Conservation (phyloP, 306 rosid genomes). For the Quercus wislizeni region DNA sequence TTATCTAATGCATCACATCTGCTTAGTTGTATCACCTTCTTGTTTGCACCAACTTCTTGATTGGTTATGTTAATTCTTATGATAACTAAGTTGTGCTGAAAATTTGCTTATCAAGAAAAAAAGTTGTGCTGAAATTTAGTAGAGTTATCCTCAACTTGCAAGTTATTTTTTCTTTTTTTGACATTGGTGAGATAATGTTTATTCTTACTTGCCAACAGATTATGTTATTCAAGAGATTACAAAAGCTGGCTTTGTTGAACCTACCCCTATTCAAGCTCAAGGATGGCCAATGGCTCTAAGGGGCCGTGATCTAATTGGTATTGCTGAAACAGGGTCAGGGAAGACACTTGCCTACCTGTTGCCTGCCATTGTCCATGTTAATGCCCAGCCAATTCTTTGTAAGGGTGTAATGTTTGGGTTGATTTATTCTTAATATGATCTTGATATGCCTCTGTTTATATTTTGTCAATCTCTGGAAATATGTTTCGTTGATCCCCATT, state of each 20-base stretch:
- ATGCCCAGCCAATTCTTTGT: slow-evolving; percentile 95
- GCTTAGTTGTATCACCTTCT: neutral
- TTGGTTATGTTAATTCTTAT: neutral
- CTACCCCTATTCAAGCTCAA: slow-evolving; percentile 98
- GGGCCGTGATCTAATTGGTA: slow-evolving; percentile 96
- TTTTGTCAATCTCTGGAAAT: neutral
- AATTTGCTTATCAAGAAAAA: neutral
- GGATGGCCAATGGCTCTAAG: slow-evolving; percentile 99
- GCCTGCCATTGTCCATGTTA: slow-evolving; percentile 97
- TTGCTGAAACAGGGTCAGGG: slow-evolving; percentile 99
- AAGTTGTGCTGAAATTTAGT: neutral
- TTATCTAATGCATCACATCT: neutral
- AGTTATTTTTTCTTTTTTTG: neutral
- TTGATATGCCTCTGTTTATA: neutral
- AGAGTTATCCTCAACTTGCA: neutral
- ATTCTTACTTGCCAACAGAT: slow-evolving; percentile 39
- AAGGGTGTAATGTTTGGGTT: slow-evolving; percentile 21
- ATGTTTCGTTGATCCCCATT: neutral
- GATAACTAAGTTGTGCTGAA: neutral
- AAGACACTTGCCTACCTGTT: slow-evolving; percentile 93
- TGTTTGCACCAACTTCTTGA: neutral
- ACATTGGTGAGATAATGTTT: neutral
- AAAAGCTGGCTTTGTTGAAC: slow-evolving; percentile 90
- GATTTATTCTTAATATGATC: neutral
- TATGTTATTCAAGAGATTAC: slow-evolving; percentile 84